Evolutionary conservation across 2,329 filamentous ascomycete genomes (phyloP).

Genomic region (Ceratocystis diversiconidia): DNA sequence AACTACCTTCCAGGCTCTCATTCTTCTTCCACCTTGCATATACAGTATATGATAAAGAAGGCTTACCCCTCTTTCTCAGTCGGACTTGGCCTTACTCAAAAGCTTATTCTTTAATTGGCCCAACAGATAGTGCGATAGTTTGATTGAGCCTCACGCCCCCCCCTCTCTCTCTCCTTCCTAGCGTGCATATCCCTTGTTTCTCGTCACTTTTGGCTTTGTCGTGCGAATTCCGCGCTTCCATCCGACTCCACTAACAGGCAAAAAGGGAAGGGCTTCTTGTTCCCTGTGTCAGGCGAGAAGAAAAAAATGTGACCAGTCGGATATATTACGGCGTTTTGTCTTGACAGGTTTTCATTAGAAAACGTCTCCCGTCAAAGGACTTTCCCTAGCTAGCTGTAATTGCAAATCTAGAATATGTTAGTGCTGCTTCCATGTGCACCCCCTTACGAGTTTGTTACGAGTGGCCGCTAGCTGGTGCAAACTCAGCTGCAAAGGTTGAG

Average conservation of each 20-base stretch:
- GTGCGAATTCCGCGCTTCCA: background rate
- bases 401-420: no score
- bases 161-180: background rate
- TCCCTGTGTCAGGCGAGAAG: background rate
- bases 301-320: background rate
- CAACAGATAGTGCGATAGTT: background rate
- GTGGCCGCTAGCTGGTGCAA: background rate
- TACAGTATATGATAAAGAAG: background rate
- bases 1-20: background rate
- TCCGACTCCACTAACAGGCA: constrained; percentile 1
- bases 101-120: background rate
- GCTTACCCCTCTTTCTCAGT: constrained; percentile 5
- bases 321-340: background rate
- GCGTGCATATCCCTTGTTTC: background rate
- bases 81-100: background rate
- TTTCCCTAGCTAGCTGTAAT: no score
- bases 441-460: background rate
- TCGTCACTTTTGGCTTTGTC: background rate
- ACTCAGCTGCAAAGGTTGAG: background rate
- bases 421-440: background rate
- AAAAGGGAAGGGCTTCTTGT: background rate
- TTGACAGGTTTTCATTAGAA: background rate
- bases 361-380: background rate
- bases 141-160: background rate
- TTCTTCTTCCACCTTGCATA: background rate